Conservation (phyloP, 495 filamentous ascomycete species). For the Melanomma pulvis-pyrius region DNA sequence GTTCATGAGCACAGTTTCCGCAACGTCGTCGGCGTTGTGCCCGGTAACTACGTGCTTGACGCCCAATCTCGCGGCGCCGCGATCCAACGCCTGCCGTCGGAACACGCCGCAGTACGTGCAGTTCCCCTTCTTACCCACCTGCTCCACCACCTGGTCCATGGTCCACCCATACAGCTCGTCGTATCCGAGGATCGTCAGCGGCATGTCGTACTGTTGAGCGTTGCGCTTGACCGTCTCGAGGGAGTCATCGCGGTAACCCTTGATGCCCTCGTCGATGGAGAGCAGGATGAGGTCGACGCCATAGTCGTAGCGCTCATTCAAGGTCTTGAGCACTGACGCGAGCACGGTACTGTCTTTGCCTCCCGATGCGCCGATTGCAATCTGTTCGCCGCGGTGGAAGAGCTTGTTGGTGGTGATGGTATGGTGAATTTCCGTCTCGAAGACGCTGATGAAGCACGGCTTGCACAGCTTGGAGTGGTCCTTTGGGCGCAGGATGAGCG, state of each 20-base stretch:
- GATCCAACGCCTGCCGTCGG: constrained; percentile 88
- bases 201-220: constrained; percentile 85
- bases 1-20: constrained; percentile 99
- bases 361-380: constrained; percentile 94
- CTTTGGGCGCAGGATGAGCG: constrained; percentile 90
- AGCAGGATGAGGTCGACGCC: constrained; percentile 83
- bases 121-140: constrained; percentile 97
- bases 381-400: constrained; percentile 80
- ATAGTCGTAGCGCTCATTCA: constrained; percentile 88
- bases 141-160: constrained; percentile 96
- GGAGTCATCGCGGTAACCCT: constrained; percentile 92
- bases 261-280: constrained; percentile 96
- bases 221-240: constrained; percentile 96
- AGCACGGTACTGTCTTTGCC: constrained; percentile 98
- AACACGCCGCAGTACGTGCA: constrained; percentile 99
- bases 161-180: constrained; percentile 97
- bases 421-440: constrained; percentile 91
- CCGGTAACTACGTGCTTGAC: constrained; percentile 96
- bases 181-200: constrained; percentile 88
- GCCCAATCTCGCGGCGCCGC: constrained; percentile 82
- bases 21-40: constrained; percentile 96
- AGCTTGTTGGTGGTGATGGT: constrained; percentile 79
- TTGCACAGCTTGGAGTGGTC: constrained; percentile 92
- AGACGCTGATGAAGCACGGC: constrained; percentile 78
- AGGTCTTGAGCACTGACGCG: constrained; percentile 88